Percentiles rank a stretch among this genome's conserved stretches.
phyloP scores from a whole-genome alignment of 2,329 filamentous ascomycete species.

The Talaromyces sp. region DNA sequence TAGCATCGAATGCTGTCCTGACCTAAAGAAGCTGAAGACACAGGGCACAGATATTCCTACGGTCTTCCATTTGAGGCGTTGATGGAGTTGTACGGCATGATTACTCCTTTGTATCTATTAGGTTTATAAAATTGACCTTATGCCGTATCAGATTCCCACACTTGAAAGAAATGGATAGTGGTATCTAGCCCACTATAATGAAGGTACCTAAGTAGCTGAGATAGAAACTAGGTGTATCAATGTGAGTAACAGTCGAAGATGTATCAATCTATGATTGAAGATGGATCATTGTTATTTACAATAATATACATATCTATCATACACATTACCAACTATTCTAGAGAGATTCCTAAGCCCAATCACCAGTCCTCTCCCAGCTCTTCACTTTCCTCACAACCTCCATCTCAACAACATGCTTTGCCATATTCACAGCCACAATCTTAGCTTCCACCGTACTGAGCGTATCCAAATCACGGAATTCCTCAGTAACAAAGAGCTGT shows the following conservation, averaged over 20 bases:
- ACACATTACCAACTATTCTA: neutral
- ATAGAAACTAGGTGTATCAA: too few relatives aligned
- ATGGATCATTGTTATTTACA: neutral
- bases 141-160: too few relatives aligned
- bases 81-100: too few relatives aligned
- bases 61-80: too few relatives aligned
- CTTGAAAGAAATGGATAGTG: too few relatives aligned
- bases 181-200: too few relatives aligned
- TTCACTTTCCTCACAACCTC: constrained; percentile 33
- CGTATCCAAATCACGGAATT: constrained; percentile 28
- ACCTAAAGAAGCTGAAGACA: too few relatives aligned
- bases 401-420: constrained; percentile 31
- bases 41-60: too few relatives aligned
- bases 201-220: too few relatives aligned
- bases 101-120: too few relatives aligned
- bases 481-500: constrained; percentile 26
- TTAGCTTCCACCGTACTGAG: constrained; percentile 36
- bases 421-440: constrained; percentile 34
- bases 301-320: constrained; percentile 8
- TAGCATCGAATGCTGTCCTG: too few relatives aligned
- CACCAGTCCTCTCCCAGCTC: constrained; percentile 28
- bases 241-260: neutral
- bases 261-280: neutral
- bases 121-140: too few relatives aligned
- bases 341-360: constrained; percentile 14